These are phyloP conservation scores for Thielaviopsis musarum DNA, from an alignment of 2,329 filamentous ascomycete genomes.

Conservation along the genomic window DNA sequence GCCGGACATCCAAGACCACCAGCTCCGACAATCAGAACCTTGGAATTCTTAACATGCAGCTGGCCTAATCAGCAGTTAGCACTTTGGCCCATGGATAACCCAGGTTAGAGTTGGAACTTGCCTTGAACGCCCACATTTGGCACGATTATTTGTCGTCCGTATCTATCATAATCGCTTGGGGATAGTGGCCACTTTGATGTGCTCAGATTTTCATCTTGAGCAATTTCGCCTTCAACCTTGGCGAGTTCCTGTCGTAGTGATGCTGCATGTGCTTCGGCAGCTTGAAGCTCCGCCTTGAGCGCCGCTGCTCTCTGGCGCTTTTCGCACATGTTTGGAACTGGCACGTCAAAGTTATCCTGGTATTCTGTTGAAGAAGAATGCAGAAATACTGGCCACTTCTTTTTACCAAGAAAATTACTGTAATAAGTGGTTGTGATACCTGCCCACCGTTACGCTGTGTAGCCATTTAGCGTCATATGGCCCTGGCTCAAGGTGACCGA, in stretches of 20 bases:
- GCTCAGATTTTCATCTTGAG: not conserved
- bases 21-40: conserved; percentile 67
- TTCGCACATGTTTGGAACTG: not conserved
- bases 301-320: not conserved
- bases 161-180: conserved; percentile 63
- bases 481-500: not conserved
- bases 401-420: not conserved
- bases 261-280: not conserved
- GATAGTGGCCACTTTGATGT: conserved; percentile 51
- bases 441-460: not conserved
- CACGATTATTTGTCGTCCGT: conserved; percentile 82
- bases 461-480: not conserved
- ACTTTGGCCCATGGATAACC: not conserved
- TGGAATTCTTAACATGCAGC: conserved; percentile 49
- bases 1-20: conserved; percentile 87
- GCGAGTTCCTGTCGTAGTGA: not conserved
- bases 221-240: not conserved
- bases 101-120: conserved; percentile 18
- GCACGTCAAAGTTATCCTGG: no score
- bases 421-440: not conserved
- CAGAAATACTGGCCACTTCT: not conserved
- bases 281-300: not conserved
- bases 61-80: conserved; percentile 40
- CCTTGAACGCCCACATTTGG: conserved; percentile 63
- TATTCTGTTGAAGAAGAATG: no score